phyloP scores from a whole-genome alignment of 495 filamentous ascomycete genomes.

The Aspergillus nidulans region DNA sequence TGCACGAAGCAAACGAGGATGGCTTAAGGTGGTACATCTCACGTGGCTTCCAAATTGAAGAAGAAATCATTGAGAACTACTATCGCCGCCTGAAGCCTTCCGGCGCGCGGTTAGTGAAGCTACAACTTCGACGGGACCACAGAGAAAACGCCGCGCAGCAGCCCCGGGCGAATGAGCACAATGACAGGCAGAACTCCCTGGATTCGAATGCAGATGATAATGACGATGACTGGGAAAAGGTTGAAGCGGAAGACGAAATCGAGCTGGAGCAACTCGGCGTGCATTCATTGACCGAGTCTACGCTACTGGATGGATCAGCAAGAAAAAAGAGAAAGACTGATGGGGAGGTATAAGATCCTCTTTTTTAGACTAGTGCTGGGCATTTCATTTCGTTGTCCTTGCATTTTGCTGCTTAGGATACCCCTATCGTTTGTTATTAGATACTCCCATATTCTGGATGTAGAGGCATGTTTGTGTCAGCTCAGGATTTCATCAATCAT shows the following conservation, averaged over 20 bases:
- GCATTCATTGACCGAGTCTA: conserved; percentile 28
- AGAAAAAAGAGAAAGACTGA: conserved; percentile 40
- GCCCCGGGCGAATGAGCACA: neutral
- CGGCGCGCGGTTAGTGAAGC: conserved; percentile 70
- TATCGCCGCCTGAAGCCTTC: conserved; percentile 80
- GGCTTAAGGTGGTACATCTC: conserved; percentile 79
- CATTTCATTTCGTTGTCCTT: neutral
- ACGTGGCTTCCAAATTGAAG: conserved; percentile 66
- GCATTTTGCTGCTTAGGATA: conserved; percentile 11
- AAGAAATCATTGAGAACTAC: conserved; percentile 64
- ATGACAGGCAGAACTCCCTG: neutral
- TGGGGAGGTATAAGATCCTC: conserved; percentile 24
- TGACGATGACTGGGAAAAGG: conserved; percentile 46
- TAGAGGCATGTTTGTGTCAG: no score
- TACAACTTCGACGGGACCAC: conserved; percentile 32
- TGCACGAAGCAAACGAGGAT: conserved; percentile 89
- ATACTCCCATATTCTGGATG: no score
- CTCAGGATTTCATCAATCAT: no score
- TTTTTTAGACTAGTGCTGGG: neutral
- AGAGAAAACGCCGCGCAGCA: conserved; percentile 9
- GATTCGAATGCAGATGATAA: conserved; percentile 9
- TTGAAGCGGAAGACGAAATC: conserved; percentile 39
- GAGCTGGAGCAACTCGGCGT: conserved; percentile 34
- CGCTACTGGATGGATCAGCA: conserved; percentile 22
- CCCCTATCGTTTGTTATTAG: conserved; percentile 1